Evolutionary conservation across 148 eudicot species (phyloP).

Genomic region (Persicaria tinctoria): DNA sequence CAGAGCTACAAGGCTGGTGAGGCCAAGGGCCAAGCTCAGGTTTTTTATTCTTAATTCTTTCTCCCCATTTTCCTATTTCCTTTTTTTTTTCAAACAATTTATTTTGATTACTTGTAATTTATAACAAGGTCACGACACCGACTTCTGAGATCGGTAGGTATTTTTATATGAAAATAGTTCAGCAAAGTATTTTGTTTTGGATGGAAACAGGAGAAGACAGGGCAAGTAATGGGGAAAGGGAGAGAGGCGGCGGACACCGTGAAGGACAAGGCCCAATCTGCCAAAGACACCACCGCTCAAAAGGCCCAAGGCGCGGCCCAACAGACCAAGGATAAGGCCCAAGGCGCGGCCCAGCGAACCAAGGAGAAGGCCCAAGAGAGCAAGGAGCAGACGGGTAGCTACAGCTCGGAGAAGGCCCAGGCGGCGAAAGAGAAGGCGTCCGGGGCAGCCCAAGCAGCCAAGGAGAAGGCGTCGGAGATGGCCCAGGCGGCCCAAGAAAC

Average conservation of each 20-base stretch:
- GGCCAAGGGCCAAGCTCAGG: constrained; percentile 64
- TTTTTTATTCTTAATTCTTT: not conserved
- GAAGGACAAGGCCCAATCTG: constrained; percentile 41
- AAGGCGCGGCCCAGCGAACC: constrained; percentile 21
- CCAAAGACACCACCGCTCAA: constrained; percentile 37
- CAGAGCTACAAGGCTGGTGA: constrained; percentile 60
- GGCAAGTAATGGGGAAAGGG: constrained; percentile 36
- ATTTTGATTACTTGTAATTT: too few relatives aligned
- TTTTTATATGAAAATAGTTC: too few relatives aligned
- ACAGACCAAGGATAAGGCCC: constrained; percentile 20
- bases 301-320: constrained; percentile 33
- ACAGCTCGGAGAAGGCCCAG: constrained; percentile 25
- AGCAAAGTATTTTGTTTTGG: not conserved
- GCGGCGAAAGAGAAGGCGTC: constrained; percentile 20
- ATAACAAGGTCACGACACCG: too few relatives aligned
- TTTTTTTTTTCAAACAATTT: not conserved
- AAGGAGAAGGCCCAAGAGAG: constrained; percentile 15
- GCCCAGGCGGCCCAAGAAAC: constrained; percentile 39
- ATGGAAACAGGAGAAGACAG: constrained; percentile 22
- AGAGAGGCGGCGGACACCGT: constrained; percentile 19
- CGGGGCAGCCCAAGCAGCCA: constrained; percentile 35
- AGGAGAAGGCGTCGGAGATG: constrained; percentile 40
- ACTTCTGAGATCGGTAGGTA: too few relatives aligned
- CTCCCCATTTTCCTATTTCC: not conserved
- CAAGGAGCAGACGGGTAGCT: constrained; percentile 15